Base-by-base conservation (phyloP, 2,329 filamentous ascomycete genomes). In the Chaetomiaceae sp. region DNA sequence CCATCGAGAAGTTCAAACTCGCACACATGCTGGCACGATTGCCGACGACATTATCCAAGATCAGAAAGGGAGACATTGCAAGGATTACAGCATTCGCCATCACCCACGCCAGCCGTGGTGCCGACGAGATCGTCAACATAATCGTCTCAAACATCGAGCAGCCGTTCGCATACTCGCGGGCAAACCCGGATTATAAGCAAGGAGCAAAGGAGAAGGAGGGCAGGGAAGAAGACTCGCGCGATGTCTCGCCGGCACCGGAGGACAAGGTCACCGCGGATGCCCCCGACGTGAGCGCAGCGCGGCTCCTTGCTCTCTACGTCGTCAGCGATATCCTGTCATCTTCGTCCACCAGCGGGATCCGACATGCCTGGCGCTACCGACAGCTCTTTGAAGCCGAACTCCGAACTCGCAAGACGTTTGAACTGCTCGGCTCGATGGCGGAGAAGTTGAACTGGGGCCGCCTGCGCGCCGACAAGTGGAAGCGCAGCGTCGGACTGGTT, bases 121-220 rank as follows among this genome's bases (percentile, higher is more conserved):
- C 89, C 12, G 87, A 95, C 57, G 93, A 97, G 70, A 85, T 96
- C 31, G 90, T 95, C n/a, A 81, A 92, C 44, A 81, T 95, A 69
- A 83, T 97, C 33, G 79, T 95, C 0, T 77, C 83, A 1, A 97
- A 99, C 61, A 76, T 97, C 30, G 76, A 86, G 53, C 81, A 78
- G 45, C 93, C 93, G 0, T 82, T 95, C 51, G 79, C 83, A 5
- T 81, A 85, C 58, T 88, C 83, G 1, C 78, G 78, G 6, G 87
- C 86, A 20, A 91, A 89, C 53, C 80, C 83, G 0, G 73, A 79
- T 7, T 69, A 70, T 57, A 70, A 66, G 16, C 66, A 64, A 48
- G 70, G 70, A 25, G 60, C 59, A 1, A 72, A 70, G 37, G 62
- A 67, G 9, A 65, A 69, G 13, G 69, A 72, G 4, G 68, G 66